Base-by-base conservation (phyloP, 2,329 filamentous ascomycete genomes). In the Anisogramma anomala region DNA sequence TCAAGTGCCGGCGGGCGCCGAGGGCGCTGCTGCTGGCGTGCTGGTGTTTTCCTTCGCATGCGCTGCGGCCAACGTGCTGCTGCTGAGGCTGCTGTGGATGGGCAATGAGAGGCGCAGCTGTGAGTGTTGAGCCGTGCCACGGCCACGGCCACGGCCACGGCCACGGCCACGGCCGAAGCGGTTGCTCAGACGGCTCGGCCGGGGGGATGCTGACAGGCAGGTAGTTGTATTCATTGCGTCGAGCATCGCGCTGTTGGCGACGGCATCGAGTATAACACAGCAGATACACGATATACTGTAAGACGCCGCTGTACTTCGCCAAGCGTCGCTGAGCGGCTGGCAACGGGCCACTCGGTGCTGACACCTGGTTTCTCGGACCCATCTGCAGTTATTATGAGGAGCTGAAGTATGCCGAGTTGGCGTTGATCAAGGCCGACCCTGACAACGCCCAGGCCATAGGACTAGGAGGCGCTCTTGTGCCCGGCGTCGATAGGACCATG, bases 1-100 rank as follows among this genome's bases (percentile, higher is more conserved):
- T 38, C 45, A 47, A 18, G 3, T 47, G 25, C 45, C 45, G 17
- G 15, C 38, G 3, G 41, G 45, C 34, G 38, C 45, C 23, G 37
- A 40, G 20, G 41, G 38, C n/a, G 19, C 26, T 10, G 38, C 38
- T 6, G 34, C 26, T 3, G 45, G 41, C 7, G 45, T 47, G 25
- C n/a, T 44, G 6, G 19, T 33, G 1, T 47, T 34, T 34, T 35
- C 41, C 1, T 20, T 38, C 9, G 2, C 27, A 15, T 47, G 45
- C n/a, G 17, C 41, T 0, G 19, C 41, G 9, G 18, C 26, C 22
- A 44, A 47, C 14, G 27, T 34, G 22, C 25, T 47, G n/a, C 30
- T 47, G 6, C 18, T 41, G 35, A 44, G 45, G 41, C 34, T 47
- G 30, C 45, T 47, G 33, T 43, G 39, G 45, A 38, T 31, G 17